Conservation (phyloP, 768 basidiomycete genomes). For the Lactarius hengduanensis region DNA sequence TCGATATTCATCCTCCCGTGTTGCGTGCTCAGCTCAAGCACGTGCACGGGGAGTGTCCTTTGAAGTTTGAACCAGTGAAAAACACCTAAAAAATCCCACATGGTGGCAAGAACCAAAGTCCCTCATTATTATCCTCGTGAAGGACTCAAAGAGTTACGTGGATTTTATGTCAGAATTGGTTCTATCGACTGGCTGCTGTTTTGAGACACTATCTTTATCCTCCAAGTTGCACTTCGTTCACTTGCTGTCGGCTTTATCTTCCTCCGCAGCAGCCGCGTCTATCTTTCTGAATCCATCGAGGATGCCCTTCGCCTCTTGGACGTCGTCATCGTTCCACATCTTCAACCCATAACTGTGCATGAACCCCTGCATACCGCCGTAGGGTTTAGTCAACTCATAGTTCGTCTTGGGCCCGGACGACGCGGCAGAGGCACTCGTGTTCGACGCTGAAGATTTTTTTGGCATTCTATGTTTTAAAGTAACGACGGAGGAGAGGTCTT, state of each 20-base stretch:
- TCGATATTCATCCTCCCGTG: no score
- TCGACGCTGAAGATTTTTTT: not conserved
- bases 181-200: not conserved
- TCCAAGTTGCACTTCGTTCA: not conserved
- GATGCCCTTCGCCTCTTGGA: slow-evolving; percentile 29
- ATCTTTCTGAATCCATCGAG: slow-evolving; percentile 16
- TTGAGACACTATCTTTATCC: not conserved
- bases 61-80: no score
- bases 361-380: slow-evolving; percentile 28
- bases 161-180: not conserved
- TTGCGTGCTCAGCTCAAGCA: no score
- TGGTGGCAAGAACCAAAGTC: no score
- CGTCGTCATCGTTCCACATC: slow-evolving; percentile 24
- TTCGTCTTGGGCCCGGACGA: slow-evolving; percentile 3
- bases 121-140: no score
- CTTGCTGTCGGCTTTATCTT: not conserved
- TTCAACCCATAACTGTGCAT: slow-evolving; percentile 31
- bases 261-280: not conserved
- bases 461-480: slow-evolving; percentile 2
- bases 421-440: not conserved
- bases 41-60: no score
- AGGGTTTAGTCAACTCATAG: slow-evolving; percentile 12
- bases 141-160: no score
- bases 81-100: no score
- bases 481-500: not conserved